Evolutionary conservation across 306 rosid genomes (phyloP).

Genomic region (Cucurbita maxima): DNA sequence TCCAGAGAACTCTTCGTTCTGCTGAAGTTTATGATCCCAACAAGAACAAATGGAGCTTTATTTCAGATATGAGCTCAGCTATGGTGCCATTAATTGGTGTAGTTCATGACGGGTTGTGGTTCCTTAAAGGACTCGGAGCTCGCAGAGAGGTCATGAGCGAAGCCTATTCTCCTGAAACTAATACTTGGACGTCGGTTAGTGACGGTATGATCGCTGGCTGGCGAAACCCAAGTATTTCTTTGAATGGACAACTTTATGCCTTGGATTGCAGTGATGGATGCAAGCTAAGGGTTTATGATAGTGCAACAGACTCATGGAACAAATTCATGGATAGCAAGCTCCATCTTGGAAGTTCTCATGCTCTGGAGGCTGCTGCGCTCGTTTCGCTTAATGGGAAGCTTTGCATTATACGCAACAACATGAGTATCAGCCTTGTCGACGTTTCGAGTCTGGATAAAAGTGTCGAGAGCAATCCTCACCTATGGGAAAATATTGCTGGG

Average conservation of each 20-base stretch:
- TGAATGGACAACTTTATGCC: slow-evolving; percentile 77
- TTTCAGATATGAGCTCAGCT: slow-evolving; percentile 88
- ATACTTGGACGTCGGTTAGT: slow-evolving; percentile 67
- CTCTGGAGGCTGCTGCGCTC: slow-evolving; percentile 91
- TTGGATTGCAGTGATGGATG: slow-evolving; percentile 92
- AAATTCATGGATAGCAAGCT: slow-evolving; percentile 90
- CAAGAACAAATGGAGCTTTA: slow-evolving; percentile 71
- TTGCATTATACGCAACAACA: slow-evolving; percentile 88
- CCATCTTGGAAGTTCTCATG: slow-evolving; percentile 81
- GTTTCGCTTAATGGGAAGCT: slow-evolving; percentile 92
- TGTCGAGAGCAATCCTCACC: slow-evolving; percentile 68
- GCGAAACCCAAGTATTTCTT: slow-evolving; percentile 91
- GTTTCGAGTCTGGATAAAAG: slow-evolving; percentile 50
- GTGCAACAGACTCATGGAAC: slow-evolving; percentile 74
- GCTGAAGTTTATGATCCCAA: slow-evolving; percentile 94
- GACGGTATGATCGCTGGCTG: slow-evolving; percentile 85
- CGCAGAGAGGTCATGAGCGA: slow-evolving; percentile 88
- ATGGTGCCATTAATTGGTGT: slow-evolving; percentile 99
- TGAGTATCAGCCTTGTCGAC: slow-evolving; percentile 95
- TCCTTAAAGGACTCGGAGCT: slow-evolving; percentile 85
- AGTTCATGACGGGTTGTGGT: slow-evolving; percentile 81
- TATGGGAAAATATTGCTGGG: slow-evolving; percentile 96
- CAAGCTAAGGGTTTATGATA: slow-evolving; percentile 78
- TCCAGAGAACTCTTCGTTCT: slow-evolving; percentile 89
- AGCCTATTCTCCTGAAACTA: slow-evolving; percentile 79